Evolutionary conservation across 345 rosid species (phyloP), one percentile per base, ranked within the genome.

Genomic region (Stellera chamaejasme): DNA sequence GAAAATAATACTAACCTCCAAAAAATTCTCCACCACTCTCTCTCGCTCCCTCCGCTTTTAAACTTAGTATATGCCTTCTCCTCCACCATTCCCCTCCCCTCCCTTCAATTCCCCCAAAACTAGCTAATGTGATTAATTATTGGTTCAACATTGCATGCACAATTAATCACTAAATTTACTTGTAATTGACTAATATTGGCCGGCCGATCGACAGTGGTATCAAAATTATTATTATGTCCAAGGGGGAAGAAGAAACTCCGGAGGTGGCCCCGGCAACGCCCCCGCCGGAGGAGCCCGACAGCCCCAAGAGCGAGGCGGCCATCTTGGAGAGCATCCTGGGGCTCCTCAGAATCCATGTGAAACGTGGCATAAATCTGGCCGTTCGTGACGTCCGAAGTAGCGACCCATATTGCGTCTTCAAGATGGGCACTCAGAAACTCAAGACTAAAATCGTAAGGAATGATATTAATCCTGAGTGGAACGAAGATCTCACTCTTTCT

Each of bases 321-420:
- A 58, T 77, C 23, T 84, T 93, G 94, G 94, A 88, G 6, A 60
- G 49, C 59, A 79, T 93, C 25, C 13, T 93, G 66, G 97, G 97
- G 2, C 77, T 93, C 39, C 84, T 93, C 15, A 67, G 96, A 54
- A 77, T 93, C 66, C 78, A 79, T 10, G 73, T 93, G 68, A 82
- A 77, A 60, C 89, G 94, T 5, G 99, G 99, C 50, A 72, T 82
- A 42, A 87, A 89, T 69, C 91, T 93, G 45, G 99, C 97, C 52
- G 89, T 93, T 60, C 99, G 99, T 14, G 97, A 93, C 61, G 83
- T 84, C 50, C 79, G 81, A 26, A 84, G 87, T 61, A 93, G 99
- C 69, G 99, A 93, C 60, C 99, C 99, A 49, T 93, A 89, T 64
- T 78, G 83, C 61, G 84, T 93, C 51, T 77, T 87, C 75, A 78